phyloP scores from a whole-genome alignment of 2,329 filamentous ascomycete species.

The Pezicula radicicola region DNA sequence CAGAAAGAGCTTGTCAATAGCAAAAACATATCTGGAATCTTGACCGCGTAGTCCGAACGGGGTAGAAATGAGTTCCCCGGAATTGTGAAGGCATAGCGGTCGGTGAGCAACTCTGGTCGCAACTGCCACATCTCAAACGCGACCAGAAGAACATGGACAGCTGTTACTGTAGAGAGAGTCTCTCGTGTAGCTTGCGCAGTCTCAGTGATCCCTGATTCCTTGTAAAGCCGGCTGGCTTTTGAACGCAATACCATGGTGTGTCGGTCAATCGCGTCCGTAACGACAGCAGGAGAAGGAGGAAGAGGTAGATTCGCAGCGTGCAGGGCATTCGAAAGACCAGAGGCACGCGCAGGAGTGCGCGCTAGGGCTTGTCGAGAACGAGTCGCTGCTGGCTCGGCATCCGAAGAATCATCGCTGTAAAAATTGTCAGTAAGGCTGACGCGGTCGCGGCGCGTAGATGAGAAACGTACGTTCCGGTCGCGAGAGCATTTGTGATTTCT shows the following conservation, averaged over 20 bases:
- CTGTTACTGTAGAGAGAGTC: conserved; percentile 66
- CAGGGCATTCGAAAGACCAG: conserved; percentile 21
- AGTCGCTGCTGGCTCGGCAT: conserved; percentile 23
- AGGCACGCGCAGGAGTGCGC: conserved; percentile 24
- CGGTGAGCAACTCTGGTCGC: conserved; percentile 66
- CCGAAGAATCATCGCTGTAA: conserved; percentile 29
- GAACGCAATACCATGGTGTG: conserved; percentile 64
- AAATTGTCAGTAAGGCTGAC: conserved; percentile 14
- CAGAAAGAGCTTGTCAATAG: conserved; percentile 78
- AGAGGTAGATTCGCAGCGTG: conserved; percentile 62
- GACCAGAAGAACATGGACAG: conserved; percentile 67
- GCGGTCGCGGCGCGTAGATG: conserved; percentile 15
- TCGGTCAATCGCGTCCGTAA: conserved; percentile 74
- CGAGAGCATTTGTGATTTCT: conserved; percentile 20
- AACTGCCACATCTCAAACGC: conserved; percentile 70
- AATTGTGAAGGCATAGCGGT: conserved; percentile 70
- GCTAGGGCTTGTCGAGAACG: conserved; percentile 25
- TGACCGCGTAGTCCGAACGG: conserved; percentile 57
- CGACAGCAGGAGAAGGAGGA: conserved; percentile 75
- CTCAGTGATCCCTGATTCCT: conserved; percentile 64
- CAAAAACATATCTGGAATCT: conserved; percentile 77
- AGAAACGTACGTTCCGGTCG: conserved; percentile 23
- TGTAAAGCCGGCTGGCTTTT: conserved; percentile 61
- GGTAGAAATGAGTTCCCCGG: conserved; percentile 57
- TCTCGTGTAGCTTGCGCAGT: conserved; percentile 64